These are phyloP conservation scores for Hylodesmum podocarpum DNA, from an alignment of 306 rosid genomes.

Conservation along the genomic window DNA sequence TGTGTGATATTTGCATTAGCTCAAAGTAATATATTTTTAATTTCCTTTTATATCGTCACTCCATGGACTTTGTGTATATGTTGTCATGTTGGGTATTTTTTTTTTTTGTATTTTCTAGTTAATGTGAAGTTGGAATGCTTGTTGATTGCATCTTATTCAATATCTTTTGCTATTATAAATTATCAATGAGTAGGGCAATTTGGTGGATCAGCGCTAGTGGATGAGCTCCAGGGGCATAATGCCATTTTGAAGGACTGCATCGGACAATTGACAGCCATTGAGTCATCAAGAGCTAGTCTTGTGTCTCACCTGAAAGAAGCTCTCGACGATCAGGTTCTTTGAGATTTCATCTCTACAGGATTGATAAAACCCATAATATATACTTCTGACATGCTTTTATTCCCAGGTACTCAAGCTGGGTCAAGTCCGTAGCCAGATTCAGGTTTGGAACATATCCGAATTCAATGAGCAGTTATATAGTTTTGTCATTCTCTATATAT, in stretches of 20 bases:
- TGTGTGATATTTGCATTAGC: constrained; percentile 10
- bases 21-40: neutral
- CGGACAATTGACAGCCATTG: constrained; percentile 70
- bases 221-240: constrained; percentile 84
- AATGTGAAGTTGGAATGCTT: constrained; percentile 8
- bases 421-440: constrained; percentile 82
- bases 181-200: constrained; percentile 49
- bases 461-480: constrained; percentile 1
- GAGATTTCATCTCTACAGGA: neutral
- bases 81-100: neutral
- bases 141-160: constrained; percentile 21
- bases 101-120: neutral
- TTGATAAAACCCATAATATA: constrained; percentile 1
- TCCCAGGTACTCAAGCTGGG: constrained; percentile 85
- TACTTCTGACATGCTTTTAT: constrained; percentile 36
- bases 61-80: neutral
- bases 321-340: constrained; percentile 85
- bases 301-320: constrained; percentile 87
- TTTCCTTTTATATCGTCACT: constrained; percentile 8
- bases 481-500: constrained; percentile 6
- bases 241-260: constrained; percentile 67
- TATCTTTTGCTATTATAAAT: constrained; percentile 27
- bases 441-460: constrained; percentile 59
- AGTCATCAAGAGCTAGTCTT: constrained; percentile 78
- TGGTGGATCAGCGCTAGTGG: constrained; percentile 62